Evolutionary conservation across 1,284 basidiomycete genomes (phyloP), one percentile per base, ranked within the genome.

Genomic region (Naganishia sp.): DNA sequence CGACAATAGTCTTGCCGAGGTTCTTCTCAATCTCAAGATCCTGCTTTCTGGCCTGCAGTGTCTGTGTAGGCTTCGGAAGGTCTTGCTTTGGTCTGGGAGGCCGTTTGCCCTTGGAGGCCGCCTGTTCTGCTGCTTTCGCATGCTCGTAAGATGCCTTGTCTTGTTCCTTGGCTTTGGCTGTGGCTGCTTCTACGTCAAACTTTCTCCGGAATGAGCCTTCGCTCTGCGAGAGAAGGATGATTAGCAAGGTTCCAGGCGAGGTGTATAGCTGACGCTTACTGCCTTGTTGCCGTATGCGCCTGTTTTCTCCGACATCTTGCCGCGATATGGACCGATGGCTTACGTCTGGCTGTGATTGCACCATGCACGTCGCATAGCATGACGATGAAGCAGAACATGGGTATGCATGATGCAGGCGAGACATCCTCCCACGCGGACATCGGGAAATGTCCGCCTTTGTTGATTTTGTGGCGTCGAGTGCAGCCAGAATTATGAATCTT

Each of bases 21-120:
- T 95, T 94, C 83, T 94, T 94, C 72, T 92, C 89, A 25, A 97
- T 86, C 66, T 91, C 90, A 15, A 97, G 82, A 45, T 89, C 84
- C 6, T 80, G 82, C 61, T 92, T 91, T 57, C 93, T 87, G 71
- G 86, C 87, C 75, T 94, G 87, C 86, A 94, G 89, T 63, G 90
- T 84, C 73, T 94, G 87, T 1, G 92, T 96, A 1, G 94, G 90
- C 74, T 92, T 93, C 0, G 93, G 92, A 1, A 92, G 79, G 50
- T 71, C 71, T 13, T 25, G 32, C 41, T 54, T 43, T 45, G 65
- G 80, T 78, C 67, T 85, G 28, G 87, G 81, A 17, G 90, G 90
- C 73, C 86, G 86, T 81, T 92, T 92, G 52, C 92, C 92, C 93
- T 72, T n/a, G 46, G 61, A 45, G 45, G 89, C 76, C 0, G 78